phyloP scores from a whole-genome alignment of 2,329 filamentous ascomycete genomes.

The Cordyceps javanica region DNA sequence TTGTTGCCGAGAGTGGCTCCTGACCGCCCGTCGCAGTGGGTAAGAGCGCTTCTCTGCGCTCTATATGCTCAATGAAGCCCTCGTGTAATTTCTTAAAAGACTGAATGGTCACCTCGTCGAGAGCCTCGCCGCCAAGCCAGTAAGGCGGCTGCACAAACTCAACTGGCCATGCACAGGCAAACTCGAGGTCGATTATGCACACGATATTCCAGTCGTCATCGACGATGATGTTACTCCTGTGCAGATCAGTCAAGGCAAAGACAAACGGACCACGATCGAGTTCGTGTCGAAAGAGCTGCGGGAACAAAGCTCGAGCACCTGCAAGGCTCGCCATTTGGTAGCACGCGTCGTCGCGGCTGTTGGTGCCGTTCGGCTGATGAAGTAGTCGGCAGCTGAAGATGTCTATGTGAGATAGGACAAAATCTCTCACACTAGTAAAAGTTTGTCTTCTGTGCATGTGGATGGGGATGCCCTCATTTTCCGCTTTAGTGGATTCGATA shows the following conservation, averaged over 20 bases:
- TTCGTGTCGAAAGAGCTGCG: constrained; percentile 19
- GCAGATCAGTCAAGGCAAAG: constrained; percentile 25
- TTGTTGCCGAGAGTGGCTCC: constrained; percentile 14
- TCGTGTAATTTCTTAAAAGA: constrained; percentile 9
- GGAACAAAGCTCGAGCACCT: constrained; percentile 14
- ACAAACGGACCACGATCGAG: constrained; percentile 21
- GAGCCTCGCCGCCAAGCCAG: constrained; percentile 27
- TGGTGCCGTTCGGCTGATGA: constrained; percentile 17
- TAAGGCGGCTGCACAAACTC: constrained; percentile 19
- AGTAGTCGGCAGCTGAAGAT: constrained; percentile 17
- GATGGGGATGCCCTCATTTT: constrained; percentile 14
- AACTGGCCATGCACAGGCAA: constrained; percentile 23
- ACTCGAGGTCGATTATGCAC: constrained; percentile 27
- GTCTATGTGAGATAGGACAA: constrained; percentile 14
- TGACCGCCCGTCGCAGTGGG: background rate
- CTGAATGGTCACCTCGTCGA: constrained; percentile 10
- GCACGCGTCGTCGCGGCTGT: constrained; percentile 11
- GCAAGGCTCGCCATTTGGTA: constrained; percentile 17
- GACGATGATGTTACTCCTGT: constrained; percentile 29
- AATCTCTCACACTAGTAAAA: constrained; percentile 15
- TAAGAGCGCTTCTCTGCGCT: constrained; percentile 2
- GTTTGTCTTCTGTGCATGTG: background rate
- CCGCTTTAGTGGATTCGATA: constrained; percentile 12
- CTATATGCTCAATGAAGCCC: constrained; percentile 9
- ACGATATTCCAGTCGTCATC: constrained; percentile 28